Evolutionary conservation across 2,329 filamentous ascomycete genomes (phyloP), one percentile per base, ranked within the genome.

Genomic region (Ascomycota sp.): DNA sequence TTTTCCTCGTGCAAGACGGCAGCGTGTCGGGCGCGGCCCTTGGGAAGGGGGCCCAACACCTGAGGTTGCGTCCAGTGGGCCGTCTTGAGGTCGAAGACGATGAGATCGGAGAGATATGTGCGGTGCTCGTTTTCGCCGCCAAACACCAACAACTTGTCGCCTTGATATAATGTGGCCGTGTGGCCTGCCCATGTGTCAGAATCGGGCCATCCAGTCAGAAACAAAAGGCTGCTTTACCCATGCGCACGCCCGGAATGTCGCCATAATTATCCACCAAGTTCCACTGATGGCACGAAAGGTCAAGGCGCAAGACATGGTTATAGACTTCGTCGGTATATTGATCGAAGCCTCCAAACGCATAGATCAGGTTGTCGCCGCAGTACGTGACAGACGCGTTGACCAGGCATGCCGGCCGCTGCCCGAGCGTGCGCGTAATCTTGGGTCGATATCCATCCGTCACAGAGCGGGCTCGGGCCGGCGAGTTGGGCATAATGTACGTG

Each of bases 301-400:
- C 85, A 30, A 98, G 59, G 43, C 73, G 75, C 38, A 98, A 62
- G 25, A 98, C 89, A 56, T 98, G 89, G 47, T 98, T 98, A 56
- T 98, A 98, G 12, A 98, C 80, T 59, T 98, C 89, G 50, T 98
- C 89, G 1, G 89, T 98, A 48, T 93, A 95, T 53, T 95, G 86
- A 48, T 98, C 89, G 46, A 98, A 98, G 12, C 89, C 89, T 26
- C 89, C 89, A 59, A 98, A 98, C 8, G 86, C 89, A 53, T 91
- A 95, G 43, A 98, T 95, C 52, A 89, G 75, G 50, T 95, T 89
- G 55, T 93, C 89, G 35, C 85, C 85, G 45, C 89, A 93, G 51
- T 93, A 94, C n/a, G 89, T 98, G 35, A 95, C 86, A 1, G 89
- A 95, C 30, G 89, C 89, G 60, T 98, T 98, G 40, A 98, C 86